Conservation (phyloP, 306 rosid genomes). For the Pyrus betulifolia region DNA sequence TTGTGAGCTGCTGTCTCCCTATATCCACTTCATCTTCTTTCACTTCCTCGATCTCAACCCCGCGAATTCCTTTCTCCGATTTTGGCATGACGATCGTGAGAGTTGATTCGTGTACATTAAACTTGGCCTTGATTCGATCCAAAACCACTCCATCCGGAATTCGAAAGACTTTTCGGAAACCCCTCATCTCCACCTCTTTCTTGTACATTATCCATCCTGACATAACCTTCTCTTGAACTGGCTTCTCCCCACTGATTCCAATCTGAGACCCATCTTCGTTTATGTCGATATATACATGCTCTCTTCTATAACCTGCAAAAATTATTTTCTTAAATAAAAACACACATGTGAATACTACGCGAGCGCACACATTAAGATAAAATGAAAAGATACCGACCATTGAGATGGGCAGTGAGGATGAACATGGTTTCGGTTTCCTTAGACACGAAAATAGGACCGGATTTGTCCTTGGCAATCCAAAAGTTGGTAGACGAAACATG, state of each 20-base stretch:
- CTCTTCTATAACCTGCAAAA: conserved; percentile 51
- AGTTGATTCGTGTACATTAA: conserved; percentile 39
- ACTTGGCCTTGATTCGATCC: conserved; percentile 59
- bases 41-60: conserved; percentile 48
- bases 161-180: conserved; percentile 49
- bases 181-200: conserved; percentile 42
- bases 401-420: conserved; percentile 65
- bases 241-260: conserved; percentile 45
- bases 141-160: conserved; percentile 58
- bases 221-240: conserved; percentile 55
- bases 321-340: neutral
- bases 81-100: conserved; percentile 61
- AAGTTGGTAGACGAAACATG: conserved; percentile 32
- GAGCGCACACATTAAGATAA: neutral
- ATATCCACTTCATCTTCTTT: conserved; percentile 27
- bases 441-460: conserved; percentile 39
- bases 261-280: conserved; percentile 60
- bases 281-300: conserved; percentile 45
- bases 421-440: conserved; percentile 46
- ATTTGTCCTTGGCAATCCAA: conserved; percentile 36
- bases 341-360: neutral
- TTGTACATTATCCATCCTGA: conserved; percentile 45
- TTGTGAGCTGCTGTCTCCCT: neutral
- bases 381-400: conserved; percentile 28
- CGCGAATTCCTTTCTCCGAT: conserved; percentile 37